A percentile compares a stretch with the other conserved stretches of the same genome.
Evolutionary conservation across 2,329 filamentous ascomycete genomes (phyloP).

Genomic region (Ophiostoma sp.): DNA sequence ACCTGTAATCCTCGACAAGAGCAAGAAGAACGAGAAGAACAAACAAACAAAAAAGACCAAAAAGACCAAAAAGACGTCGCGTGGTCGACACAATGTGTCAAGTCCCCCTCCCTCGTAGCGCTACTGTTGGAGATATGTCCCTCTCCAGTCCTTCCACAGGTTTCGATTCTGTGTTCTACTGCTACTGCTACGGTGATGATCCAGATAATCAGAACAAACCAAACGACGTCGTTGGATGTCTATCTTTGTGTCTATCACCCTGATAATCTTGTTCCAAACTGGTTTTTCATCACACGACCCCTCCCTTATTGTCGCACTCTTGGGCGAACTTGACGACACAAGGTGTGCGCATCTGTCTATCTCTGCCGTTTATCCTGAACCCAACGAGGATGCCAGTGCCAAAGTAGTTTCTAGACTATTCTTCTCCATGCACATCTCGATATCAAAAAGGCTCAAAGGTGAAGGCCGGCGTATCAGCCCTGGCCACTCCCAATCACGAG

Average conservation of each 20-base stretch:
- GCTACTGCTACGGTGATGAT: slow-evolving; percentile 7
- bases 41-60: too few species aligned
- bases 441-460: neutral
- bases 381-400: too few species aligned
- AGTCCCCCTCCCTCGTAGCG: neutral
- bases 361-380: neutral
- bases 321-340: neutral
- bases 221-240: neutral
- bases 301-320: neutral
- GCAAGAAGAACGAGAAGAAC: neutral
- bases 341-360: neutral
- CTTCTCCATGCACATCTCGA: neutral
- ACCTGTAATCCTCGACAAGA: too few species aligned
- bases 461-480: neutral
- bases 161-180: slow-evolving; percentile 4
- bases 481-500: neutral
- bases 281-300: slow-evolving; percentile 8
- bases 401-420: neutral
- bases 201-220: neutral
- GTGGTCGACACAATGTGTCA: neutral
- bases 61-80: neutral
- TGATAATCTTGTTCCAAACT: slow-evolving; percentile 11
- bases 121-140: neutral
- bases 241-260: neutral
- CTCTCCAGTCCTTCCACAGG: neutral